Evolutionary conservation across 176 grass and related monocot genomes (phyloP), one percentile per base, ranked within the genome.

Genomic region (Ananas comosus): DNA sequence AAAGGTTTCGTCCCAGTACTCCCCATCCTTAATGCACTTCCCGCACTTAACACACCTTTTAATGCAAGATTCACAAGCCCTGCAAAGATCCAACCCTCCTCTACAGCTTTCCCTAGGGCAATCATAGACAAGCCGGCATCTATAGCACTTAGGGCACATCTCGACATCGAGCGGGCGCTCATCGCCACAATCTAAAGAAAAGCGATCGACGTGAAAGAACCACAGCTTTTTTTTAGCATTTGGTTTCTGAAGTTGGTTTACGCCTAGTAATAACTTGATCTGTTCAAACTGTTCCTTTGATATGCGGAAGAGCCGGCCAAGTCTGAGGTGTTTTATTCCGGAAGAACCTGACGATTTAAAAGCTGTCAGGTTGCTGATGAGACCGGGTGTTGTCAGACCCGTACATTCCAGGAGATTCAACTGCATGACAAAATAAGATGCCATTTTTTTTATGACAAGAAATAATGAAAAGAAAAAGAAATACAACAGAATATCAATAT

Each of bases 101-200:
- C 64, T 76, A 79, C 89, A 99, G 19, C 53, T 83, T 49, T 85
- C 89, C 63, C 69, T 54, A 58, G 93, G 86, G 63, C 95, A 99
- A 56, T 94, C 84, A 51, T 84, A 99, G 69, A 99, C 90, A 80
- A 88, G 82, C 69, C 79, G 87, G 63, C 78, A 88, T 18, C 83
- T 99, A 19, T 81, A 47, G 61, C 95, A 99, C 9, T 47, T 42
- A 21, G 87, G 90, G 49, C 95, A 99, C 61, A 67, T 73, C 70
- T 99, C 87, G 77, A 99, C 86, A 79, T 99, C 95, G 66, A 99
- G 75, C 56, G 67, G 66, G 75, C 72, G 81, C 66, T 83, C 67
- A 61, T 88, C 87, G 73, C 63, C 76, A 68, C 75, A 97, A 70
- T 50, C 81, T 80, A 51, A 70, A 76, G 85, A 83, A 82, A 61